A percentile compares a stretch with the other conserved stretches of the same genome.
Conservation (phyloP, 2,329 filamentous ascomycete species). For the Aspergillus aculeatinus region DNA sequence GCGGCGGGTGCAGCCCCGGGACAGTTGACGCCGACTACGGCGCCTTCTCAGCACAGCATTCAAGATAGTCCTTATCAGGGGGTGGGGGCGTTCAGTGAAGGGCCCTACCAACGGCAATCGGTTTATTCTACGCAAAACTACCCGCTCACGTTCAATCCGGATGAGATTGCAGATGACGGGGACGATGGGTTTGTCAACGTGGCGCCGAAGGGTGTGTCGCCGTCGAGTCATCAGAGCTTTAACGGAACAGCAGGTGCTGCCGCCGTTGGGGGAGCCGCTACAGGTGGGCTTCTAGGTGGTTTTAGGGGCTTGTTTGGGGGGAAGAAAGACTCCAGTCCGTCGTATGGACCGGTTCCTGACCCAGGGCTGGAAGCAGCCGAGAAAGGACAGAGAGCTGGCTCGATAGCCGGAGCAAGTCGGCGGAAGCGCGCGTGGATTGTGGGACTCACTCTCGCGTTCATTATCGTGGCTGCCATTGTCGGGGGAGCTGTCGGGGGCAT, state of each 20-base stretch:
- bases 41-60: conserved; percentile 53
- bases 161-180: conserved; percentile 80
- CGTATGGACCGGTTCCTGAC: conserved; percentile 58
- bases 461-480: conserved; percentile 68
- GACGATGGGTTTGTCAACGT: conserved; percentile 72
- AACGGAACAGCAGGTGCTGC: conserved; percentile 38
- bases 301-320: conserved; percentile 44
- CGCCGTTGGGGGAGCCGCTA: conserved; percentile 46
- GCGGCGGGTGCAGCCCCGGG: conserved; percentile 34
- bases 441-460: conserved; percentile 62
- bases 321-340: conserved; percentile 44
- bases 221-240: background rate
- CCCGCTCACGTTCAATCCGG: conserved; percentile 65
- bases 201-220: conserved; percentile 7
- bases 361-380: conserved; percentile 46
- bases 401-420: conserved; percentile 58
- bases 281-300: conserved; percentile 43
- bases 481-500: conserved; percentile 74
- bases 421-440: conserved; percentile 70
- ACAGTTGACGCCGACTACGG: conserved; percentile 31
- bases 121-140: conserved; percentile 51
- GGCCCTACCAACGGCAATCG: conserved; percentile 65
- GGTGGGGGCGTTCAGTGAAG: conserved; percentile 52
- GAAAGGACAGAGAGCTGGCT: conserved; percentile 65
- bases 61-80: conserved; percentile 38